A percentile compares a stretch with the other conserved stretches of the same genome.
phyloP scores from a whole-genome alignment of 371 early-diverging fungal genomes.

The Lichtheimia ornata region DNA sequence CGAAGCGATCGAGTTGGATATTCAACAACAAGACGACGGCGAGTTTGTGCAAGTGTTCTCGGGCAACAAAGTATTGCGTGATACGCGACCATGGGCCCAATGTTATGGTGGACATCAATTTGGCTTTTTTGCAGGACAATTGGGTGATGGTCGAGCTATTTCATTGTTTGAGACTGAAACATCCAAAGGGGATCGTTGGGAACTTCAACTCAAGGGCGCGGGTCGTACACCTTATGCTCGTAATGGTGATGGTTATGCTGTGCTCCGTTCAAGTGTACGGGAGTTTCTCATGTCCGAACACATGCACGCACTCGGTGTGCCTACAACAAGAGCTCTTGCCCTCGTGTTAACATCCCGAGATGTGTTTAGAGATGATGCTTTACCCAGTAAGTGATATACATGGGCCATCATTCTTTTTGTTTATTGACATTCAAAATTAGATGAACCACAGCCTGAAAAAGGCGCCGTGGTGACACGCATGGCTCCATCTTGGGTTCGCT shows the following conservation, averaged over 20 bases:
- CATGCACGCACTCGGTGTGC: conserved; percentile 72
- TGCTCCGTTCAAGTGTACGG: conserved; percentile 78
- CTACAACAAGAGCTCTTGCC: conserved; percentile 79
- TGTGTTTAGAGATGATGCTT: conserved; percentile 70
- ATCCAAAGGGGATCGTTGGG: conserved; percentile 58
- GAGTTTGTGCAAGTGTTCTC: conserved; percentile 44
- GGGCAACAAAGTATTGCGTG: conserved; percentile 40
- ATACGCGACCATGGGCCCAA: conserved; percentile 79
- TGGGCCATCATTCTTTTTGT: not conserved
- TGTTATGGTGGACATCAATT: conserved; percentile 93
- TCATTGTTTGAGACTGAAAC: conserved; percentile 65
- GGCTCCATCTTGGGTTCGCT: conserved; percentile 84
- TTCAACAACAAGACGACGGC: conserved; percentile 19
- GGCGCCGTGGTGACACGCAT: conserved; percentile 83
- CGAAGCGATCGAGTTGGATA: conserved; percentile 45
- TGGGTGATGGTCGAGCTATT: conserved; percentile 91
- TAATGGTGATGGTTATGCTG: conserved; percentile 87
- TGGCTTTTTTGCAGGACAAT: conserved; percentile 72
- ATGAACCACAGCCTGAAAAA: conserved; percentile 48
- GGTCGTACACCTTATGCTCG: conserved; percentile 89
- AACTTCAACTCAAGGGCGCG: conserved; percentile 85
- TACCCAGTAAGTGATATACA: conserved; percentile 12
- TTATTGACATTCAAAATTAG: not conserved
- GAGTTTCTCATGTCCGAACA: conserved; percentile 88
- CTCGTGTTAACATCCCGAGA: conserved; percentile 63